phyloP scores from a whole-genome alignment of 139 green algal genomes.

The Chlorokybus atmophyticus region DNA sequence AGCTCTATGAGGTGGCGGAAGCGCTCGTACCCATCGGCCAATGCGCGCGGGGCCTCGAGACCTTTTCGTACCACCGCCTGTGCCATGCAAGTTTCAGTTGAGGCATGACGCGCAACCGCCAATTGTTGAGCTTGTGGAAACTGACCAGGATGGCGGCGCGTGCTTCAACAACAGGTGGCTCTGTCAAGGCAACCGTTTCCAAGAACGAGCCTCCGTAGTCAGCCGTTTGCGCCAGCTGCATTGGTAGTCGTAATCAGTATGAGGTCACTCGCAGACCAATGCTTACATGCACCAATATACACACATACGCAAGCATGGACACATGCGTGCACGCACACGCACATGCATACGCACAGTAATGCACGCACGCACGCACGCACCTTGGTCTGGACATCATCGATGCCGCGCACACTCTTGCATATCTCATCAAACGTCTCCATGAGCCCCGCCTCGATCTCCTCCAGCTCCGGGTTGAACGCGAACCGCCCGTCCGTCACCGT shows the following conservation, averaged over 20 bases:
- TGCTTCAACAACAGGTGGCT: conserved; percentile 26
- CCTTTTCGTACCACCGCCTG: conserved; percentile 36
- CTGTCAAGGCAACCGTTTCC: conserved; percentile 25
- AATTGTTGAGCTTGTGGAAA: too few relatives aligned
- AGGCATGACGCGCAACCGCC: too few relatives aligned
- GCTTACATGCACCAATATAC: too few relatives aligned
- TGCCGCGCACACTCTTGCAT: conserved; percentile 16
- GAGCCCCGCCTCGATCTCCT: conserved; percentile 32
- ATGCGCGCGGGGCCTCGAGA: conserved; percentile 28
- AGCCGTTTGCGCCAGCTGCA: background rate
- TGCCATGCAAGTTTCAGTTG: too few relatives aligned
- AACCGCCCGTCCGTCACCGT: conserved; percentile 19
- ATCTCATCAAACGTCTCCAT: conserved; percentile 45
- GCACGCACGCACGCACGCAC: too few relatives aligned
- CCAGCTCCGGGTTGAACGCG: conserved; percentile 35
- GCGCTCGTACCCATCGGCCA: conserved; percentile 13
- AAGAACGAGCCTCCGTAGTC: conserved; percentile 11
- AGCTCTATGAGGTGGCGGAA: too few relatives aligned
- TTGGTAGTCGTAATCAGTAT: too few relatives aligned
- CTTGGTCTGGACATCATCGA: conserved; percentile 29
- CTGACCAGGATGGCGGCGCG: conserved; percentile 25
- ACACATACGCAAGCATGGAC: too few relatives aligned
- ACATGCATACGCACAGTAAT: too few relatives aligned
- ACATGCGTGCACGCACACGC: too few relatives aligned
- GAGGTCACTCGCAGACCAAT: too few relatives aligned